phyloP scores from a whole-genome alignment of 1,284 basidiomycete species.

The Ganoderma boninense region DNA sequence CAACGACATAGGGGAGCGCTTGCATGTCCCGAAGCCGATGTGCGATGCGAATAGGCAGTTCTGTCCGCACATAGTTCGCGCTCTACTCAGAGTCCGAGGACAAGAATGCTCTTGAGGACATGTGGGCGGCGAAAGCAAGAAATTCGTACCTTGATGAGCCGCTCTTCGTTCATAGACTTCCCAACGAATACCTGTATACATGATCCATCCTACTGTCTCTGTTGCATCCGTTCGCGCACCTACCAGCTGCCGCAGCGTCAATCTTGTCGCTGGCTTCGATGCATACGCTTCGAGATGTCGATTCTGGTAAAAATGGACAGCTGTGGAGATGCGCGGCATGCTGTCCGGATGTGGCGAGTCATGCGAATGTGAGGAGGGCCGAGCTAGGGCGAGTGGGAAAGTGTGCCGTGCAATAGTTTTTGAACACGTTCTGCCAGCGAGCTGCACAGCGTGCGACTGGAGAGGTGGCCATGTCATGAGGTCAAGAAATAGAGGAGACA shows the following conservation, averaged over 20 bases:
- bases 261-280: conserved; percentile 72
- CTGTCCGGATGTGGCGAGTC: no score
- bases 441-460: conserved; percentile 16
- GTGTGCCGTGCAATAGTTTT: neutral
- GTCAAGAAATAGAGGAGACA: conserved; percentile 11
- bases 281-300: conserved; percentile 86
- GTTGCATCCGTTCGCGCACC: conserved; percentile 32
- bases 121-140: neutral
- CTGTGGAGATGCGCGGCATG: conserved; percentile 32
- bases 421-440: conserved; percentile 14
- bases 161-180: conserved; percentile 77
- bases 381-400: neutral
- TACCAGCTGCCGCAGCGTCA: conserved; percentile 87
- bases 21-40: conserved; percentile 91
- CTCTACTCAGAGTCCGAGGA: conserved; percentile 55
- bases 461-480: conserved; percentile 29
- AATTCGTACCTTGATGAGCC: conserved; percentile 71
- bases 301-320: conserved; percentile 84
- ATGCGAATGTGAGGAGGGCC: neutral
- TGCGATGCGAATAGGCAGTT: conserved; percentile 88
- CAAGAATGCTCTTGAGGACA: neutral
- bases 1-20: conserved; percentile 86
- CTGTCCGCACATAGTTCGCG: conserved; percentile 90
- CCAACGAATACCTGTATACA: conserved; percentile 69
- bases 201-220: conserved; percentile 1